Evolutionary conservation across 2,329 filamentous ascomycete species (phyloP).

Genomic region (Diplodia mutila): DNA sequence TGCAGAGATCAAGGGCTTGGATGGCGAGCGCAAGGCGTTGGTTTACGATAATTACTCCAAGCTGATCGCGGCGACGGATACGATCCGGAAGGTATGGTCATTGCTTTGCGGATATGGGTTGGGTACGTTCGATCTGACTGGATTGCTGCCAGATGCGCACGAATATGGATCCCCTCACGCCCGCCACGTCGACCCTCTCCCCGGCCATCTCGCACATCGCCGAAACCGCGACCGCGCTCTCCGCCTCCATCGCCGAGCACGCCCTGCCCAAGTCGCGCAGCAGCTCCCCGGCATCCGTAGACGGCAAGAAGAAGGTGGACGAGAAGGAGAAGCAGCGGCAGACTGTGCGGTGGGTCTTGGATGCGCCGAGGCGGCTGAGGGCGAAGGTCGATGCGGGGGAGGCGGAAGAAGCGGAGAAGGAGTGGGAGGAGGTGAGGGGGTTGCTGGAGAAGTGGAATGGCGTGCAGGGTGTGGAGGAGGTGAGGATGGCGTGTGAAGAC

Average conservation of each 20-base stretch:
- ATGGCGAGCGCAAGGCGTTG: slow-evolving; percentile 93
- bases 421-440: slow-evolving; percentile 50
- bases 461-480: slow-evolving; percentile 48
- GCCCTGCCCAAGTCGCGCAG: slow-evolving; percentile 25
- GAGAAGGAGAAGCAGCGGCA: slow-evolving; percentile 54
- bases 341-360: slow-evolving; percentile 66
- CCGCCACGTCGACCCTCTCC: slow-evolving; percentile 72
- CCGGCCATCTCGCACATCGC: slow-evolving; percentile 77
- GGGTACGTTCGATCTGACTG: not conserved
- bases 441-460: slow-evolving; percentile 50
- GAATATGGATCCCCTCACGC: slow-evolving; percentile 78
- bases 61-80: slow-evolving; percentile 93
- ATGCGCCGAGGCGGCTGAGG: slow-evolving; percentile 63
- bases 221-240: slow-evolving; percentile 55
- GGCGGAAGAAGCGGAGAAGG: slow-evolving; percentile 61
- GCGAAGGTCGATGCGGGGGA: slow-evolving; percentile 63
- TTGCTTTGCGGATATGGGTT: not conserved
- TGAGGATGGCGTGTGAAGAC: slow-evolving; percentile 43
- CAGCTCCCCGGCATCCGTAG: not conserved
- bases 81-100: slow-evolving; percentile 71
- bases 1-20: slow-evolving; percentile 80
- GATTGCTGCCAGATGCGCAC: slow-evolving; percentile 64
- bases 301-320: slow-evolving; percentile 5
- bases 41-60: slow-evolving; percentile 99
- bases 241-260: slow-evolving; percentile 41